Percentiles rank a stretch among this genome's conserved stretches.
Conservation (phyloP, 1,139 yeast species). For the Geotrichum restrictum region DNA sequence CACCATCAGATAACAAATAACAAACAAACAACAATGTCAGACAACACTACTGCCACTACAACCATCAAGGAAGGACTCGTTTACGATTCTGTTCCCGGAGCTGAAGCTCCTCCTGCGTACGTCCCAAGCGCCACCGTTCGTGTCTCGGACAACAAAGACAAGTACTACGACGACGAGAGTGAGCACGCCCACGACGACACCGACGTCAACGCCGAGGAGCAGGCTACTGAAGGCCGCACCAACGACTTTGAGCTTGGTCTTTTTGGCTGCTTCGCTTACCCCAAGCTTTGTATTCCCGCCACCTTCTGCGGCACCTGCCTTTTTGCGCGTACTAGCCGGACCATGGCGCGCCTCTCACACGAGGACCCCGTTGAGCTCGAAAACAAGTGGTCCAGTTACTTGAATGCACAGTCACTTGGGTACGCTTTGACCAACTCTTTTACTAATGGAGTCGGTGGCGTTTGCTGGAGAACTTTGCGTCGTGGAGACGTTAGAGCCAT, state of each 20-base stretch:
- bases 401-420: neutral
- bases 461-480: slow-evolving; percentile 1
- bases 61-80: neutral
- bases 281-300: neutral
- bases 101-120: slow-evolving; percentile 3
- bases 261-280: slow-evolving; percentile 6
- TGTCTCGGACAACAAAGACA: too few species aligned
- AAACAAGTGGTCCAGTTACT: neutral
- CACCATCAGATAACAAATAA: too few species aligned
- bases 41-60: neutral
- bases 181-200: too few species aligned
- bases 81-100: neutral
- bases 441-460: slow-evolving; percentile 6
- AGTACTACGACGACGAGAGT: too few species aligned
- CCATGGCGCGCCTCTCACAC: neutral
- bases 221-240: too few species aligned
- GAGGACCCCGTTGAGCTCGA: slow-evolving; percentile 6
- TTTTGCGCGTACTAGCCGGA: slow-evolving; percentile 5
- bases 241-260: slow-evolving; percentile 4
- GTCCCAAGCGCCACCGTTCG: neutral
- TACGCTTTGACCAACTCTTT: neutral
- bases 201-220: too few species aligned
- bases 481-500: slow-evolving; percentile 2
- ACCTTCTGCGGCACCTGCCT: slow-evolving; percentile 4
- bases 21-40: too few species aligned